Conservation (phyloP, 176 grass and related monocot species). For the Aegilops tauschii region DNA sequence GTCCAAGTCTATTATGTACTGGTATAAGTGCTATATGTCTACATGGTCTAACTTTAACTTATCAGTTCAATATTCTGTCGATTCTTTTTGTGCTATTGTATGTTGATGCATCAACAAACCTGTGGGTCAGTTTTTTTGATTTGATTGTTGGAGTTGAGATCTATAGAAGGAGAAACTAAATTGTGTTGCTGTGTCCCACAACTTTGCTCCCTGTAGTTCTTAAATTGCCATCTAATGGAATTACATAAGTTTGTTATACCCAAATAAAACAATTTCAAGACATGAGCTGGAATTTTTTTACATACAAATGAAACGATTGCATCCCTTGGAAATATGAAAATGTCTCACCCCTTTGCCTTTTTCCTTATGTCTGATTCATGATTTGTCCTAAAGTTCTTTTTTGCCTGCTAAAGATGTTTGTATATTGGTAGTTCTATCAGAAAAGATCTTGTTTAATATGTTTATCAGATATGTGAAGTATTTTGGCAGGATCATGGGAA, state of each 20-base stretch:
- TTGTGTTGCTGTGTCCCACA: not conserved
- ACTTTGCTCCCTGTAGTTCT: not conserved
- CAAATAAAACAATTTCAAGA: not conserved
- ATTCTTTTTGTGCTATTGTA: not conserved
- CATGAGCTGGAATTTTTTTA: not conserved
- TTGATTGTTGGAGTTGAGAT: not conserved
- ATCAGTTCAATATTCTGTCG: not conserved
- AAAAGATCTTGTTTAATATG: slow-evolving; percentile 6
- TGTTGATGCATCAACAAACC: not conserved
- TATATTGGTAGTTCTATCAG: not conserved
- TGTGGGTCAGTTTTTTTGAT: not conserved
- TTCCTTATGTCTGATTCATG: not conserved
- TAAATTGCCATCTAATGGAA: not conserved
- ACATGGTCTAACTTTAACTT: not conserved
- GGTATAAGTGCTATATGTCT: not conserved
- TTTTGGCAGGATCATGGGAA: not conserved
- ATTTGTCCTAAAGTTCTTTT: slow-evolving; percentile 11
- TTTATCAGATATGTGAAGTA: not conserved
- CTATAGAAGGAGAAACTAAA: not conserved
- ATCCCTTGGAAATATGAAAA: not conserved
- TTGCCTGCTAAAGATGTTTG: not conserved
- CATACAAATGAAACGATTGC: not conserved
- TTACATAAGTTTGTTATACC: not conserved
- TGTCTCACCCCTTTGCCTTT: not conserved
- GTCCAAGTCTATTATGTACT: not conserved